Evolutionary conservation across 2,329 filamentous ascomycete genomes (phyloP).

Genomic region (Fusarium sp.): DNA sequence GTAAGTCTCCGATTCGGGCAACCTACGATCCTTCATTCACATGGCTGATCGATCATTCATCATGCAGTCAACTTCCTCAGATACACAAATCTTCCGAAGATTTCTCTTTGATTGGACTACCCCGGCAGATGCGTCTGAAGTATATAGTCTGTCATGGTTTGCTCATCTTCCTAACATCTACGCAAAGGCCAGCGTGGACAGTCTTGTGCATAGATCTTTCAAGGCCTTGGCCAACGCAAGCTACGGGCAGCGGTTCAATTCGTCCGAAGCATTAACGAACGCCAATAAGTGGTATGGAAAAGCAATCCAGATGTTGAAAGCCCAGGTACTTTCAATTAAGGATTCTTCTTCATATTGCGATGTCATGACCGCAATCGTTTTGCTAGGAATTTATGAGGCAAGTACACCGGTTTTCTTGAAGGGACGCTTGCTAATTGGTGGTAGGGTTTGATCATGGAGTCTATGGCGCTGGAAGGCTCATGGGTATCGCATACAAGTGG

Average conservation of each 20-base stretch:
- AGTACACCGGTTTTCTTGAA: neutral
- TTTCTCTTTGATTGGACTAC: neutral
- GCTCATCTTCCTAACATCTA: neutral
- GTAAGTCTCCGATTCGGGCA: neutral
- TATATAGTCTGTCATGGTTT: neutral
- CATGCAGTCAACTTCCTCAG: neutral
- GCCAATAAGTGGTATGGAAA: neutral
- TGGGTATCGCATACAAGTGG: neutral
- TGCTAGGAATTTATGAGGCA: neutral
- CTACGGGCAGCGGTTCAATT: neutral
- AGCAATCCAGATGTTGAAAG: neutral
- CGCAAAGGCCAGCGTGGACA: neutral
- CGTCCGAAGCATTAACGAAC: neutral
- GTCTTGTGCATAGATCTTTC: neutral
- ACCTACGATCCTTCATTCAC: rapidly evolving
- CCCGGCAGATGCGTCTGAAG: neutral
- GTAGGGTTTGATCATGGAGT: neutral
- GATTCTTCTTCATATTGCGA: neutral
- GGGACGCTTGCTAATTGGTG: rapidly evolving
- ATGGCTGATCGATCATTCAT: too few species aligned
- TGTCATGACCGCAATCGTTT: neutral
- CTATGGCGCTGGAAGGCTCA: neutral
- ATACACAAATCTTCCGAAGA: neutral
- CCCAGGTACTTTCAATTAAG: neutral
- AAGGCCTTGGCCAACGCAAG: neutral